phyloP scores from a whole-genome alignment of 371 early-diverging fungal species.

The Catenaria anguillulae region DNA sequence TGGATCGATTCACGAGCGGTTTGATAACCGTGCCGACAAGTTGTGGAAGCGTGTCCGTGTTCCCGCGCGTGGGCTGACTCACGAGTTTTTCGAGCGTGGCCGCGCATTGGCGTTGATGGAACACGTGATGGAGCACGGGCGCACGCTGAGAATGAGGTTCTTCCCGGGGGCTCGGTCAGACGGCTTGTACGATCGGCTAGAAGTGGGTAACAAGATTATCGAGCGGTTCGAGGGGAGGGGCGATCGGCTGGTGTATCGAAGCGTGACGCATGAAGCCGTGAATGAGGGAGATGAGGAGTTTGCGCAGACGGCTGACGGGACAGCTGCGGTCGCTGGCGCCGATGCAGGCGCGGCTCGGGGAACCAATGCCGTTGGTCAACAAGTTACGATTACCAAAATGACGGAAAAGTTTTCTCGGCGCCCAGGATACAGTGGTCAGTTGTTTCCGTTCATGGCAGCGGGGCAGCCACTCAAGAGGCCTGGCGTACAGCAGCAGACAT shows the following conservation, averaged over 20 bases:
- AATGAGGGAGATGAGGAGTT: background rate
- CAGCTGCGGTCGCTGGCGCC: constrained; percentile 5
- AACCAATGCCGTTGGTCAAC: constrained; percentile 4
- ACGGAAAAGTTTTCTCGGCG: constrained; percentile 32
- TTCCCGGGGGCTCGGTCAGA: constrained; percentile 29
- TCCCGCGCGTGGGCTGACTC: constrained; percentile 18
- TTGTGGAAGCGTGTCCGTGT: constrained; percentile 22
- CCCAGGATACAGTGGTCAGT: constrained; percentile 7
- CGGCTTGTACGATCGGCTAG: constrained; percentile 27
- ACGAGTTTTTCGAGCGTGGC: constrained; percentile 33
- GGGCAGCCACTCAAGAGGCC: too few species aligned
- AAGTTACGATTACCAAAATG: constrained; percentile 26
- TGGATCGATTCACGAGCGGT: constrained; percentile 24
- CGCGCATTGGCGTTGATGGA: constrained; percentile 31
- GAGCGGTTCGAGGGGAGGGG: constrained; percentile 30
- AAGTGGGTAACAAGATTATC: constrained; percentile 20
- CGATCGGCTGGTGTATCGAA: constrained; percentile 27
- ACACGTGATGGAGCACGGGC: constrained; percentile 26
- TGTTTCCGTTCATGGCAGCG: background rate
- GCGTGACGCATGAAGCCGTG: constrained; percentile 24
- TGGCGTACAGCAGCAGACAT: background rate
- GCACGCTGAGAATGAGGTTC: constrained; percentile 32
- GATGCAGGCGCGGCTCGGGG: constrained; percentile 8
- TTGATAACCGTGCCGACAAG: constrained; percentile 31
- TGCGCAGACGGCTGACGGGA: background rate